Conservation (phyloP, 768 basidiomycete genomes). For the Mycena leptocephala region DNA sequence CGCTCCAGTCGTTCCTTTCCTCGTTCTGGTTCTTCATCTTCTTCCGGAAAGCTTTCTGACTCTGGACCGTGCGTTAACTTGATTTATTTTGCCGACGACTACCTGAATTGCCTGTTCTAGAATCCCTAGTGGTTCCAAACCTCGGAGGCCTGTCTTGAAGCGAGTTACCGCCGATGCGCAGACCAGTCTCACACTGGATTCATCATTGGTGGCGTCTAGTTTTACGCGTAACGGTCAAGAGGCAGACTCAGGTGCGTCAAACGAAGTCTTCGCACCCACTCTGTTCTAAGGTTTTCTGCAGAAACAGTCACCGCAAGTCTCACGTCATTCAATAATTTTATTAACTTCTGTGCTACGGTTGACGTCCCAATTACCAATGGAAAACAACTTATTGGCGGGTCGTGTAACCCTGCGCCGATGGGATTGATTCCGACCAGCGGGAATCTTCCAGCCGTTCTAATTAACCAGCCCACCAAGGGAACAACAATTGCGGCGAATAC, state of each 20-base stretch:
- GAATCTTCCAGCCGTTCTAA: constrained; percentile 72
- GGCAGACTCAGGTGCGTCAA: neutral
- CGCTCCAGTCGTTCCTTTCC: constrained; percentile 5
- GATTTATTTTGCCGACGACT: neutral
- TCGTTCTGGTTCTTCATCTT: neutral
- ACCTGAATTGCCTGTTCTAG: neutral
- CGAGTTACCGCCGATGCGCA: constrained; percentile 10
- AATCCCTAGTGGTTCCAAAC: neutral
- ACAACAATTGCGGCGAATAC: constrained; percentile 58
- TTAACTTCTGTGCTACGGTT: constrained; percentile 73
- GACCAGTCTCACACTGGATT: constrained; percentile 10
- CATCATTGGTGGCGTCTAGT: neutral
- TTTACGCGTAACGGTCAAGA: neutral
- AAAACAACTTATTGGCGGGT: constrained; percentile 55
- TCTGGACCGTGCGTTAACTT: constrained; percentile 5
- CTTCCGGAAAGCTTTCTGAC: neutral
- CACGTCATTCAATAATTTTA: constrained; percentile 82
- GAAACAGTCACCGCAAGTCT: constrained; percentile 38
- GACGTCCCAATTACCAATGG: constrained; percentile 71
- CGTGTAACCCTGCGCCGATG: constrained; percentile 71
- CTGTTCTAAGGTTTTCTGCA: neutral
- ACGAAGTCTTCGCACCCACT: neutral
- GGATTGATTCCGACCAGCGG: constrained; percentile 67
- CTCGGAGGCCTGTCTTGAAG: neutral
- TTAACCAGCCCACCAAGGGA: constrained; percentile 63